Evolutionary conservation across 306 rosid genomes (phyloP).

Genomic region (peach (Prunus persica)): Prunus_persica_NCBIv2 NC_034012.1:10062001-10062500

Average conservation of each 20-base stretch:
- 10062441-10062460: conserved; percentile 58
- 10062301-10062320: not conserved
- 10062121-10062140: not conserved
- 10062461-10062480: conserved; percentile 57
- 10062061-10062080: conserved; percentile 89
- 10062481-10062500: conserved; percentile 68
- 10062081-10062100: not conserved
- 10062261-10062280: not conserved
- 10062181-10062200: not conserved
- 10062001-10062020: conserved; percentile 65
- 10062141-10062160: not conserved
- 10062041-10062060: conserved; percentile 95
- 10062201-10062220: not conserved
- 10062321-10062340: not conserved
- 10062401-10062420: conserved; percentile 92
- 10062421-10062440: conserved; percentile 81
- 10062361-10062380: not conserved
- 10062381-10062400: conserved; percentile 16
- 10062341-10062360: not conserved
- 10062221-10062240: not conserved
- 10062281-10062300: conserved; percentile 1
- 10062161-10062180: not conserved
- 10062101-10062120: not conserved
- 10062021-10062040: conserved; percentile 75
- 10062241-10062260: not conserved